These are phyloP conservation scores for Aspergillus bridgeri DNA, from an alignment of 495 filamentous ascomycete species.

Conservation along the genomic window DNA sequence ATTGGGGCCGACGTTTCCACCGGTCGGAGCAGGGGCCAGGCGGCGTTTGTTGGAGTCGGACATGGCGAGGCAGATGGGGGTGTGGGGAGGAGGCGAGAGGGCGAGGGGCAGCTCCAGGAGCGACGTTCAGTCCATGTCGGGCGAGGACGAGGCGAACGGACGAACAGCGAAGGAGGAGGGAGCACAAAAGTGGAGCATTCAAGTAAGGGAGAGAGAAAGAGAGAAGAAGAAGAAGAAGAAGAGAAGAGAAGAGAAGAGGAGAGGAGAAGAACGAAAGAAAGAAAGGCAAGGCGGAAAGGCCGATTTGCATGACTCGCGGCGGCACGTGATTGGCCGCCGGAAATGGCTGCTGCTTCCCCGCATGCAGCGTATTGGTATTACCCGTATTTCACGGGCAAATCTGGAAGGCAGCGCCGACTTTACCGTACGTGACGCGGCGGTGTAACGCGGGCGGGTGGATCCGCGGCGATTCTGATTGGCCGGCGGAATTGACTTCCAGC, in stretches of 20 bases:
- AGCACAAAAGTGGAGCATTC: too few relatives aligned
- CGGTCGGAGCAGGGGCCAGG: conserved; percentile 19
- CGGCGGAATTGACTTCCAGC: neutral
- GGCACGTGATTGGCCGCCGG: conserved; percentile 2
- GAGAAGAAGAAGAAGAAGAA: neutral
- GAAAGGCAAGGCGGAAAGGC: neutral
- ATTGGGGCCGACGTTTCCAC: conserved; percentile 8
- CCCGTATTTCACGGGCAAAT: too few relatives aligned
- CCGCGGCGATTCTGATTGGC: neutral
- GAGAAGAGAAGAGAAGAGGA: neutral
- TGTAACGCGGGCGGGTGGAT: too few relatives aligned
- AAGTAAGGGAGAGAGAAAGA: too few relatives aligned
- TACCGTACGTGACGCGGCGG: neutral
- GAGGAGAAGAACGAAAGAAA: neutral
- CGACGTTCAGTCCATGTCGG: conserved; percentile 12
- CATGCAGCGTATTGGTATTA: neutral
- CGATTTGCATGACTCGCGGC: neutral
- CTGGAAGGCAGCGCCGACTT: too few relatives aligned
- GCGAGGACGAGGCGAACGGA: neutral
- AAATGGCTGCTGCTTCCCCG: conserved; percentile 7
- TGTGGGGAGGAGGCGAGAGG: conserved; percentile 8
- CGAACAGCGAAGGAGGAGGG: too few relatives aligned
- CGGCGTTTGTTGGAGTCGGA: conserved; percentile 18
- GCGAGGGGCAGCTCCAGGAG: conserved; percentile 1
- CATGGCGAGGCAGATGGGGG: conserved; percentile 12